Percentiles rank a stretch among this genome's conserved stretches.
These are phyloP conservation scores for Pinus taeda DNA, from an alignment of 75 land plant genomes.

Conservation along the genomic window DNA sequence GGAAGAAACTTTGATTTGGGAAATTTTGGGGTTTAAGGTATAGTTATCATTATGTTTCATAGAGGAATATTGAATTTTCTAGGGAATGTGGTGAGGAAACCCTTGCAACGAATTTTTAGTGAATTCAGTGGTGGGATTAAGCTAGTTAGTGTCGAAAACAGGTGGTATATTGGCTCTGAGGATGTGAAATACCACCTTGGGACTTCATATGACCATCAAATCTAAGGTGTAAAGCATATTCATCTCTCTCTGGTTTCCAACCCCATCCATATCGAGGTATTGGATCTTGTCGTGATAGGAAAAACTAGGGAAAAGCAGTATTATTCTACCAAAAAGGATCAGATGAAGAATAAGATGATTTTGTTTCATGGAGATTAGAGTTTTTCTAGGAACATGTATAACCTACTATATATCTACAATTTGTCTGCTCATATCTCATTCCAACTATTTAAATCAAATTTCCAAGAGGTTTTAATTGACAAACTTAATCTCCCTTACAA, in stretches of 20 bases:
- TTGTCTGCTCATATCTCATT: too few relatives aligned
- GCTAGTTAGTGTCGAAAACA: conserved; percentile 55
- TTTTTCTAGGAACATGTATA: conserved; percentile 51
- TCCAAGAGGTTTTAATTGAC: too few relatives aligned
- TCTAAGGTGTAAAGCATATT: conserved; percentile 80
- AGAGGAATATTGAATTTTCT: conserved; percentile 91
- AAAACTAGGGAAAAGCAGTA: conserved; percentile 97
- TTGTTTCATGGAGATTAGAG: conserved; percentile 98
- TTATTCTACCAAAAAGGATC: conserved; percentile 61
- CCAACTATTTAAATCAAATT: too few relatives aligned
- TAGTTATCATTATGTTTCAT: conserved; percentile 95
- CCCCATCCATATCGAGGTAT: conserved; percentile 97
- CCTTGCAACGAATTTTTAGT: too few relatives aligned
- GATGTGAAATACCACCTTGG: conserved; percentile 80
- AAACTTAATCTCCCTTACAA: too few relatives aligned
- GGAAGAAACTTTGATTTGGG: conserved; percentile 81
- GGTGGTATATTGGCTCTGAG: conserved; percentile 89
- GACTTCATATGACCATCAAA: conserved; percentile 62
- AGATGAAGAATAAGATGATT: conserved; percentile 23
- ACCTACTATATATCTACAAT: too few relatives aligned
- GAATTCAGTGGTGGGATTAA: conserved; percentile 43
- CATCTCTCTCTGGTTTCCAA: conserved; percentile 93
- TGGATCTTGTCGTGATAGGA: conserved; percentile 89
- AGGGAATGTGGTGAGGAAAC: neutral
- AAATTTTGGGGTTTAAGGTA: conserved; percentile 90